Base-by-base conservation (phyloP, 1,284 basidiomycete genomes). In the Marasmius fiardii region DNA sequence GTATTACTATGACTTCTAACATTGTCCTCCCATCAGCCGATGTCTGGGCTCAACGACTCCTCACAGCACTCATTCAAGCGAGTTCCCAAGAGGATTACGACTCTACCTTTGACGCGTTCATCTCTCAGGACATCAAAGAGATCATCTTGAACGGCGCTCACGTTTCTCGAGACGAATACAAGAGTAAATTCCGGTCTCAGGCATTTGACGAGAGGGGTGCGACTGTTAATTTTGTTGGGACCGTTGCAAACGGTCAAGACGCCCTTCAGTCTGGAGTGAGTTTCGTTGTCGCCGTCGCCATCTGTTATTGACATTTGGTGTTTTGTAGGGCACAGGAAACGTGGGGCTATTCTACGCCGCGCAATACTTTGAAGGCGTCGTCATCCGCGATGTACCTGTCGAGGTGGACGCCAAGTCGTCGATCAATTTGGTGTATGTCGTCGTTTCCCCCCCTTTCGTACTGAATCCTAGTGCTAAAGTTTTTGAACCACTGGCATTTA, bases 131-230 rank as follows among this genome's bases (percentile, higher is more conserved):
- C 43, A 62, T 67, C 18, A 2, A 35, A 18, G 52, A 58, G 10
- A 60, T 72, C 52, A 66, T 63, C 1, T 58, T 71, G 35, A 72
- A 72, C 54, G 70, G 69, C 16, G 62, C 52, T 5, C 39, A 60
- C 12, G 44, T 67, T 34, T 67, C 69, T 43, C 65, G 67, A 14
- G 66, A 66, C 18, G 64, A 66, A 34, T 71, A 70, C 58, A 64
- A 68, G 44, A 45, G 63, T 54, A 63, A 64, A 54, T 50, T 70
- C 8, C 62, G 64, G 23, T 59, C 57, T 7, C 64, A 67, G 58
- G 63, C 62, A 2, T 66, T 70, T 48, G 58, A 63, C 26, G 69
- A 70, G 59, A 55, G 55, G 2, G 60, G 61, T 43, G 68, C 68
- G 2, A 54, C 21, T 18, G 63, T 72, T 16, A 56, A 58, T 5